Evolutionary conservation across 2,329 filamentous ascomycete species (phyloP), one percentile per base, ranked within the genome.

Genomic region (Epicoccum sorghinum): DNA sequence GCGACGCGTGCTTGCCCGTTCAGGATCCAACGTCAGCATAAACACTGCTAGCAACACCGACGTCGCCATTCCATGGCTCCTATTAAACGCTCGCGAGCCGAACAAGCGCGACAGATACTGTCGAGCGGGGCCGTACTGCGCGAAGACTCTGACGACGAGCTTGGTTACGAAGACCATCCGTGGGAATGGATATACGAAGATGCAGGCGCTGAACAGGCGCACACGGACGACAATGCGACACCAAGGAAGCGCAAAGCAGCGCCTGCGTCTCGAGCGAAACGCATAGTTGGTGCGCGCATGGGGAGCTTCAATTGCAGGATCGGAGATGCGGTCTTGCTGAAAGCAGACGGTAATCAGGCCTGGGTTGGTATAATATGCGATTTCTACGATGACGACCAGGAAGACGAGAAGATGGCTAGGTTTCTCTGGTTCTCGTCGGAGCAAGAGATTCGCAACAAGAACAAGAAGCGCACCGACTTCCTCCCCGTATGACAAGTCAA

Each of bases 391-490:
- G 87, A 89, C 40, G 59, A 59, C 39, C 65, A 64, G 18, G 67
- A 74, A 10, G 87, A 86, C 3, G 79, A 81, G 58, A 97, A 91
- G 80, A 86, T 88, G 24, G 93, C 90, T 50, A 89, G 89, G 59
- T 95, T 99, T 69, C 88, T 97, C 83, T 99, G 95, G 95, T 97
- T 99, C 71, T 92, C 90, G 0, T 91, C 90, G 0, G 90, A 96
- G 66, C 90, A 89, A 67, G 93, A 98, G 76, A 91, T 97, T 57
- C 85, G 88, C 25, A 95, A 90, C 66, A 89, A 88, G 70, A 84
- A 86, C 53, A 93, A 90, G 77, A 96, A 95, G 77, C 82, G 91
- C 67, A 83, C 80, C 10, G 95, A 99, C 75, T 91, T 86, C 55
- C 74, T 96, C 47, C 85, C 85, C 69, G 86, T 89, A 78, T 77